Percentiles rank a stretch among this genome's conserved stretches.
These are phyloP conservation scores for Hyaloscypha variabilis DNA, from an alignment of 495 filamentous ascomycete species.

Conservation along the genomic window DNA sequence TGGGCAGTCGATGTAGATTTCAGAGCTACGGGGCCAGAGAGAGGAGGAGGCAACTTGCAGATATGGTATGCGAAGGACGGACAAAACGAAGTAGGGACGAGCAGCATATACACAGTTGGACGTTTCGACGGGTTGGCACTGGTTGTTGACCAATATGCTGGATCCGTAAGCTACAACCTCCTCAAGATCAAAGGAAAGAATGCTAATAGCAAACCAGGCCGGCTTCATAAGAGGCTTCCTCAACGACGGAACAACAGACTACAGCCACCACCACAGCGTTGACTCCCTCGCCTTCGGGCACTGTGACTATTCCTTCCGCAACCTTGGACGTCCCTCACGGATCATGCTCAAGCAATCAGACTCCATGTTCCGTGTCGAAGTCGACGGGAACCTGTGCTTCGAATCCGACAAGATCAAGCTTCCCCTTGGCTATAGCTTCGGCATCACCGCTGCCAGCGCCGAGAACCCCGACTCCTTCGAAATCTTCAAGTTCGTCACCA, in stretches of 20 bases:
- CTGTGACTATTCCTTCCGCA: conserved; percentile 89
- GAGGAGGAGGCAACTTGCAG: conserved; percentile 86
- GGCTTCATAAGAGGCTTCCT: conserved; percentile 88
- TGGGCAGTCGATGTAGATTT: conserved; percentile 88
- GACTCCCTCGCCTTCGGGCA: conserved; percentile 92
- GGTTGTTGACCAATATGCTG: conserved; percentile 85
- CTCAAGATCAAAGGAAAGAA: conserved; percentile 21
- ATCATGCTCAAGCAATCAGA: conserved; percentile 71
- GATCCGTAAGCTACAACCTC: conserved; percentile 50
- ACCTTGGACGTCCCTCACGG: conserved; percentile 79
- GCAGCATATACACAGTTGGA: conserved; percentile 80
- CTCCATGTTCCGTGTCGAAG: conserved; percentile 68
- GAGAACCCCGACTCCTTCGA: conserved; percentile 95
- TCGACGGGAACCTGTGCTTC: conserved; percentile 86
- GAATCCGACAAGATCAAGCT: conserved; percentile 76
- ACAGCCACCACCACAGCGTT: conserved; percentile 74
- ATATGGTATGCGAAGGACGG: conserved; percentile 88
- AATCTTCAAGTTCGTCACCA: conserved; percentile 80
- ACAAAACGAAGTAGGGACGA: conserved; percentile 60
- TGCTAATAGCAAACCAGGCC: conserved; percentile 44
- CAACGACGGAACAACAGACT: conserved; percentile 87
- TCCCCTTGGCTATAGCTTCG: conserved; percentile 81
- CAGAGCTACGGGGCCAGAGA: conserved; percentile 81
- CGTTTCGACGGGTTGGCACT: conserved; percentile 87
- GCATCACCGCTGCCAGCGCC: conserved; percentile 83